These are phyloP conservation scores for Zygotorulaspora mrakii DNA, from an alignment of 1,139 yeast genomes.

Conservation along the genomic window DNA sequence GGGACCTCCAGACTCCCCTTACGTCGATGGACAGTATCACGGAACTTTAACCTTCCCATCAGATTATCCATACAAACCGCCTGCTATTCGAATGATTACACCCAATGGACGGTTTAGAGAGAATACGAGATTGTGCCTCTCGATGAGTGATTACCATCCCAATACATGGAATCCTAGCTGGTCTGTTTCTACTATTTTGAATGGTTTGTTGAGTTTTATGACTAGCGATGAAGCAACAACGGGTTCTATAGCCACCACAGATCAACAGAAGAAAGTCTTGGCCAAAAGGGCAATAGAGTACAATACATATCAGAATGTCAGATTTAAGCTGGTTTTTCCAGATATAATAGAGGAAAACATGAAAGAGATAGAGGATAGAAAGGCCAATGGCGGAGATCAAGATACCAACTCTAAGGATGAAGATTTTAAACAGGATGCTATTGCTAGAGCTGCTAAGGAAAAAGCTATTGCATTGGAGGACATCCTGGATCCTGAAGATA, in stretches of 20 bases:
- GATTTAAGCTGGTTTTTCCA: conserved; percentile 64
- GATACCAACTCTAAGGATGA: conserved; percentile 12
- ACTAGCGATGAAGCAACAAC: conserved; percentile 56
- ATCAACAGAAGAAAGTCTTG: conserved; percentile 41
- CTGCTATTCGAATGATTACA: conserved; percentile 83
- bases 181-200: conserved; percentile 83
- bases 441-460: conserved; percentile 33
- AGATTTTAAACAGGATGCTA: conserved; percentile 18
- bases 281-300: conserved; percentile 59
- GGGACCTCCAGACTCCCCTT: conserved; percentile 88
- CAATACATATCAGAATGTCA: conserved; percentile 49
- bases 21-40: conserved; percentile 82
- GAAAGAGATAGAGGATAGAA: conserved; percentile 26
- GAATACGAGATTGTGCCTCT: conserved; percentile 74
- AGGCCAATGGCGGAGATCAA: conserved; percentile 11
- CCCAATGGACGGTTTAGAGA: conserved; percentile 80
- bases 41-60: conserved; percentile 80
- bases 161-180: conserved; percentile 95
- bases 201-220: conserved; percentile 85
- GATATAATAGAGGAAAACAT: conserved; percentile 55
- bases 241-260: conserved; percentile 56
- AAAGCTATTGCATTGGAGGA: conserved; percentile 36
- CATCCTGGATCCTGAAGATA: conserved; percentile 47
- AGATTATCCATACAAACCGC: conserved; percentile 91
- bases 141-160: conserved; percentile 92